phyloP scores from a whole-genome alignment of 495 filamentous ascomycete genomes.

The Daldinia decipiens region DNA sequence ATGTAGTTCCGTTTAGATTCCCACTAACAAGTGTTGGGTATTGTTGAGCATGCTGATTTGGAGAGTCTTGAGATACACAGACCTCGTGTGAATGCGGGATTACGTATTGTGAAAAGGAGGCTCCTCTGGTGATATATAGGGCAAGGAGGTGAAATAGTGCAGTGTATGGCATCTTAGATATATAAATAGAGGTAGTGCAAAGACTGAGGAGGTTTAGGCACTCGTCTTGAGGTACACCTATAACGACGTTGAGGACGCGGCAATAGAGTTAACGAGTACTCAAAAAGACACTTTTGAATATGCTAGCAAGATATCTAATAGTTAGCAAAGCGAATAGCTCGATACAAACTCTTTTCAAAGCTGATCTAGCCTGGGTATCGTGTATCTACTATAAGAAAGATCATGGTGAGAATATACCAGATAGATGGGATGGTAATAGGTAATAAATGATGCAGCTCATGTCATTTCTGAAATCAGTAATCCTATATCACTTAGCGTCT shows the following conservation, averaged over 20 bases:
- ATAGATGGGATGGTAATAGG: neutral
- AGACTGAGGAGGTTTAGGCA: neutral
- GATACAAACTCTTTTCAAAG: neutral
- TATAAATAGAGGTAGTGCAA: neutral
- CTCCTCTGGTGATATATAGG: neutral
- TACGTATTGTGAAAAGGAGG: constrained; percentile 4
- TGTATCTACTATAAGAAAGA: neutral
- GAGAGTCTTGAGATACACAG: constrained; percentile 51
- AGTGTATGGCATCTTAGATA: neutral
- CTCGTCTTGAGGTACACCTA: no score
- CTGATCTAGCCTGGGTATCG: neutral
- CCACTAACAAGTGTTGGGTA: constrained; percentile 55
- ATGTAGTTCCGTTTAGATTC: constrained; percentile 54
- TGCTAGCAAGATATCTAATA: neutral
- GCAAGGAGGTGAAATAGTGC: constrained; percentile 1
- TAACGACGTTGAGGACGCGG: no score
- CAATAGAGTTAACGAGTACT: neutral
- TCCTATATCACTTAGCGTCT: neutral
- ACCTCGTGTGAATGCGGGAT: constrained; percentile 31
- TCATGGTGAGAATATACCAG: neutral
- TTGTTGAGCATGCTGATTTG: constrained; percentile 50
- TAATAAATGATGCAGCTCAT: neutral
- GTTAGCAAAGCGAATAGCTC: no score
- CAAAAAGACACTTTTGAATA: neutral
- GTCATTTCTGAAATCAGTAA: neutral